Evolutionary conservation across 805 yeast genomes (phyloP).

Genomic region (Pichia nanzhaoensis): DNA sequence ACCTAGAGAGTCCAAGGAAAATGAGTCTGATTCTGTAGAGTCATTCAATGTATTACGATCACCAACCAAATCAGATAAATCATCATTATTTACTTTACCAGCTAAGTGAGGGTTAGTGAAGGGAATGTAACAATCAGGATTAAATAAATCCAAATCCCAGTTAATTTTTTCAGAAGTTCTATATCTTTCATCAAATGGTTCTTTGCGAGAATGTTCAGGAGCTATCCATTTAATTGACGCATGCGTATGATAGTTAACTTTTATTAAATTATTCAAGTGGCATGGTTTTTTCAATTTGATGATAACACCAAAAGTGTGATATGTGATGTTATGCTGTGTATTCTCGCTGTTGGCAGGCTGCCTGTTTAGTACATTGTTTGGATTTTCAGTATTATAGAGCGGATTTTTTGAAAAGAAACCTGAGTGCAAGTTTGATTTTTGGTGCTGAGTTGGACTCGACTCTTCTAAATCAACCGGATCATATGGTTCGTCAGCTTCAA

Average conservation of each 20-base stretch:
- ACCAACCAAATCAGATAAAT: conserved; percentile 13
- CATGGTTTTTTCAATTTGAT: conserved; percentile 38
- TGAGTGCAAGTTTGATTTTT: too few species aligned
- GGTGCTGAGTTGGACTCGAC: not conserved
- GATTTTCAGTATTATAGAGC: not conserved
- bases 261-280: conserved; percentile 31
- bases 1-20: not conserved
- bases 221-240: conserved; percentile 42
- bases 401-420: too few species aligned
- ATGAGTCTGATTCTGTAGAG: conserved; percentile 7
- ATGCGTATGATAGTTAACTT: conserved; percentile 36
- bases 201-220: conserved; percentile 37
- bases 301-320: conserved; percentile 48
- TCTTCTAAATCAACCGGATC: not conserved
- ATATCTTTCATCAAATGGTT: conserved; percentile 38
- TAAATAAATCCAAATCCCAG: conserved; percentile 37
- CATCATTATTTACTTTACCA: conserved; percentile 4
- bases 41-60: conserved; percentile 12
- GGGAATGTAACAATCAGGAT: conserved; percentile 33
- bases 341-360: not conserved
- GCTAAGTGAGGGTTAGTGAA: conserved; percentile 14
- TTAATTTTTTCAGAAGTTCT: conserved; percentile 35
- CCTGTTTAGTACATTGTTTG: not conserved
- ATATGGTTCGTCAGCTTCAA: conserved; percentile 1
- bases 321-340: conserved; percentile 22